A percentile compares a stretch with the other conserved stretches of the same genome.
These are phyloP conservation scores for Lasiosphaeria hispida DNA, from an alignment of 495 filamentous ascomycete genomes.

Conservation along the genomic window DNA sequence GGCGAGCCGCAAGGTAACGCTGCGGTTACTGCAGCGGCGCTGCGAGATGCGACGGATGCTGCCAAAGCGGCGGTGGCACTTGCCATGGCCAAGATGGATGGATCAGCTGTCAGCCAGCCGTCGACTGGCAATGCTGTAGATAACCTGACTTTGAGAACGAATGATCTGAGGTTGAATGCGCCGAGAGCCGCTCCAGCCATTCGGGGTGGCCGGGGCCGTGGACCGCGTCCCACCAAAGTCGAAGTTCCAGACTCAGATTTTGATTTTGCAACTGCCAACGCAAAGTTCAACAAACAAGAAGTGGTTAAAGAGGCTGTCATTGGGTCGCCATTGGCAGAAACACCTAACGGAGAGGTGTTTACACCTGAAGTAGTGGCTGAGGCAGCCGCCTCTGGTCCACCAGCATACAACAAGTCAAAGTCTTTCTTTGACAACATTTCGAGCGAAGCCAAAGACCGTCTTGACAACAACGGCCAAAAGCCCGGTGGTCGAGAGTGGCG, in stretches of 20 bases:
- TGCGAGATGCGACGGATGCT: constrained; percentile 74
- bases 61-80: constrained; percentile 87
- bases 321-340: constrained; percentile 65
- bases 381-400: constrained; percentile 34
- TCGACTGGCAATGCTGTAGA: constrained; percentile 59
- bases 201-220: constrained; percentile 56
- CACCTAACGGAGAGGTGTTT: constrained; percentile 35
- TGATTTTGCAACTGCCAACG: constrained; percentile 89
- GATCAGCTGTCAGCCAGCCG: constrained; percentile 50
- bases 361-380: constrained; percentile 33
- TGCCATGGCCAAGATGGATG: constrained; percentile 57
- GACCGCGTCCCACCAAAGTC: constrained; percentile 59
- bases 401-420: constrained; percentile 75
- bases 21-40: constrained; percentile 29
- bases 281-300: constrained; percentile 98
- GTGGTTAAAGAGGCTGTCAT: constrained; percentile 88
- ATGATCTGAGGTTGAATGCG: constrained; percentile 77
- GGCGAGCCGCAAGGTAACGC: constrained; percentile 30
- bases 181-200: constrained; percentile 38
- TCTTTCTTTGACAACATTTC: constrained; percentile 99
- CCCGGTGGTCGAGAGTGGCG: constrained; percentile 87
- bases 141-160: constrained; percentile 77
- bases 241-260: constrained; percentile 88
- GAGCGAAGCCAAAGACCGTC: constrained; percentile 86
- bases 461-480: constrained; percentile 62